A percentile compares a stretch with the other conserved stretches of the same genome.
Evolutionary conservation across 2,329 filamentous ascomycete species (phyloP).

Genomic region (Alternaria burnsii): DNA sequence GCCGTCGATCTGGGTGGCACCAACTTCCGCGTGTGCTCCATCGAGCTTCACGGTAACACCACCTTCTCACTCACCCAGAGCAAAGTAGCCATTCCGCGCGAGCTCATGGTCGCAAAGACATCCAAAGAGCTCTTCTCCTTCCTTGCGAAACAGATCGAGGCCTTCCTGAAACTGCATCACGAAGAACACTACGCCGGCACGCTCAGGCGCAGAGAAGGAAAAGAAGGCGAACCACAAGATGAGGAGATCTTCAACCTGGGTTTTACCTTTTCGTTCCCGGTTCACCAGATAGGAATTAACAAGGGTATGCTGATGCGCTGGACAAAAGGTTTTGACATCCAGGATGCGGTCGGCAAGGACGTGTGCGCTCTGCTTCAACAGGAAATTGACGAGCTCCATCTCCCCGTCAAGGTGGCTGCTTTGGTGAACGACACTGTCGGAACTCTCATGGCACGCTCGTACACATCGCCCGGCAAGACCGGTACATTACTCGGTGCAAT

Average conservation of each 20-base stretch:
- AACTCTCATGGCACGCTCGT: conserved; percentile 96
- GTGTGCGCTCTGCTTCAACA: conserved; percentile 88
- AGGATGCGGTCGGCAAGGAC: conserved; percentile 92
- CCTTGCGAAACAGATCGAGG: conserved; percentile 89
- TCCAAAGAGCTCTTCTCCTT: conserved; percentile 90
- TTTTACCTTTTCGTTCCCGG: conserved; percentile 99
- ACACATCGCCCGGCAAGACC: conserved; percentile 87
- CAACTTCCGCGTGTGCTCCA: conserved; percentile 97
- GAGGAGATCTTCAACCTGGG: conserved; percentile 89
- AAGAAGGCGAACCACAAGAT: conserved; percentile 65
- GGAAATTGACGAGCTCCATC: conserved; percentile 84
- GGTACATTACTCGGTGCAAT: conserved; percentile 93
- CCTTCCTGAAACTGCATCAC: conserved; percentile 87
- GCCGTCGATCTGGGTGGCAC: conserved; percentile 98
- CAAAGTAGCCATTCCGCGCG: conserved; percentile 88
- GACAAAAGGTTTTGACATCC: conserved; percentile 98
- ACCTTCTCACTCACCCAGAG: conserved; percentile 93
- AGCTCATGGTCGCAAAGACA: conserved; percentile 89
- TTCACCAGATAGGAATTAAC: conserved; percentile 93
- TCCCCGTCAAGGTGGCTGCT: conserved; percentile 94
- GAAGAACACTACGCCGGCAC: conserved; percentile 82
- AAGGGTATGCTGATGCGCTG: conserved; percentile 92
- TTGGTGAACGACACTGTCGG: conserved; percentile 98
- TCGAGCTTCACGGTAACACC: conserved; percentile 90
- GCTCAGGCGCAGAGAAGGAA: conserved; percentile 69